Evolutionary conservation across 805 yeast genomes (phyloP), one percentile per base, ranked within the genome.

Genomic region (Saccharomycopsis malanga): DNA sequence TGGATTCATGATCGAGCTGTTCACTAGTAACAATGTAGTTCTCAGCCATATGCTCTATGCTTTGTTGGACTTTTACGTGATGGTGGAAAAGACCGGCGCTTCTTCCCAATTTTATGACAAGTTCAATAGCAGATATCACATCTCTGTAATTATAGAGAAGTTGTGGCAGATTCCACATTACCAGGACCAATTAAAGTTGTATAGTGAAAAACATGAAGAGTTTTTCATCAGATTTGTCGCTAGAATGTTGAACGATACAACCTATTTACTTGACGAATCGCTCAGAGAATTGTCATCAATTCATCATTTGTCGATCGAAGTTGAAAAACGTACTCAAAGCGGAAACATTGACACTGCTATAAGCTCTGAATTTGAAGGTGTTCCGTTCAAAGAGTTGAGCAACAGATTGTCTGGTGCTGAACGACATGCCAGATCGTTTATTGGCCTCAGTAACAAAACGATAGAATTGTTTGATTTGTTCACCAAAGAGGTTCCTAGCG

Each of bases 61-160:
- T 0, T 71, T 93, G 48, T 73, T 93, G 64, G 94, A 87, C 57
- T 84, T 88, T 53, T 93, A 91, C 62, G 95, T 93, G 30, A 87
- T 86, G 72, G 89, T 91, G 43, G 99, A 93, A 62, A 88, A 86
- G 58, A 93, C 98, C 0, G 98, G 98, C 7, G 83, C 96, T 1
- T 81, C 91, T 5, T 80, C 94, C 0, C 98, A 93, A 64, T 93
- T 91, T 61, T 91, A 91, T 63, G 99, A 93, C 63, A 93, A 93
- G 65, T 93, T 93, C 68, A 89, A 87, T 62, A 77, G 87, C 38
- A 76, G 98, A 62, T 91, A 80, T 64, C 83, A 87, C 60, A 86
- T 93, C 24, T 83, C 96, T 0, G 76, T 76, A 40, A 83, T 93
- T 29, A 67, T 93, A 57, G 91, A 87, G 61, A 80, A 81, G 56